Evolutionary conservation across 1,284 basidiomycete species (phyloP).

Genomic region (Wallemia hederae): DNA sequence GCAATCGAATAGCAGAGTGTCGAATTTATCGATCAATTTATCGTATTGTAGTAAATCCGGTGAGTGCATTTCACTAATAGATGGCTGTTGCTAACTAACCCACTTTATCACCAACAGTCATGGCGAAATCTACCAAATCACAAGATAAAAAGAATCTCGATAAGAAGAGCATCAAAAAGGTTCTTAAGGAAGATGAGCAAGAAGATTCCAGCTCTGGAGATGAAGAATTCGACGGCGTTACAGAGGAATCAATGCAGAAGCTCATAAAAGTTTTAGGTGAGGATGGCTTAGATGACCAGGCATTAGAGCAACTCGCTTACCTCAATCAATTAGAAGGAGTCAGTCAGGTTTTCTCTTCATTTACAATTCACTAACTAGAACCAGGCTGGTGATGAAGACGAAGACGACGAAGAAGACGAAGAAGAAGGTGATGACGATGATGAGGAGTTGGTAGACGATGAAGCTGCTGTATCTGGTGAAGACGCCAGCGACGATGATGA

Average conservation of each 20-base stretch:
- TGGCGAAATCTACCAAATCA: too few species aligned
- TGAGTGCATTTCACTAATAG: too few species aligned
- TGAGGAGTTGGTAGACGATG: conserved; percentile 6
- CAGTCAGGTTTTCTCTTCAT: background rate
- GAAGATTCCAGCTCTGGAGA: background rate
- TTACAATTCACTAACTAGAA: background rate
- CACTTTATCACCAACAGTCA: background rate
- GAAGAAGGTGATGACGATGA: conserved; percentile 8
- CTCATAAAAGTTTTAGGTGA: background rate
- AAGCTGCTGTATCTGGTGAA: conserved; percentile 5
- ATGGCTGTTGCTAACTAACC: too few species aligned
- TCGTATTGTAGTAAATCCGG: background rate
- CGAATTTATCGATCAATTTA: conserved; percentile 32
- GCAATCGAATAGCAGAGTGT: conserved; percentile 87
- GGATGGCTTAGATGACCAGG: background rate
- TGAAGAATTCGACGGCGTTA: background rate
- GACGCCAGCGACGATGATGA: conserved; percentile 4
- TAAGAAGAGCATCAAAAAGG: background rate
- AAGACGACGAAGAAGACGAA: conserved; percentile 5
- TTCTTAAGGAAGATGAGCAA: background rate
- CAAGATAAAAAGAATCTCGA: background rate
- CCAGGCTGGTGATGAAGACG: background rate
- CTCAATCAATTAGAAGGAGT: background rate
- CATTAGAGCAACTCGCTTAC: background rate
- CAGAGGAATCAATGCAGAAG: background rate